A percentile compares a stretch with the other conserved stretches of the same genome.
These are phyloP conservation scores for Hypoxylon fuscum DNA, from an alignment of 495 filamentous ascomycete genomes.

Conservation along the genomic window DNA sequence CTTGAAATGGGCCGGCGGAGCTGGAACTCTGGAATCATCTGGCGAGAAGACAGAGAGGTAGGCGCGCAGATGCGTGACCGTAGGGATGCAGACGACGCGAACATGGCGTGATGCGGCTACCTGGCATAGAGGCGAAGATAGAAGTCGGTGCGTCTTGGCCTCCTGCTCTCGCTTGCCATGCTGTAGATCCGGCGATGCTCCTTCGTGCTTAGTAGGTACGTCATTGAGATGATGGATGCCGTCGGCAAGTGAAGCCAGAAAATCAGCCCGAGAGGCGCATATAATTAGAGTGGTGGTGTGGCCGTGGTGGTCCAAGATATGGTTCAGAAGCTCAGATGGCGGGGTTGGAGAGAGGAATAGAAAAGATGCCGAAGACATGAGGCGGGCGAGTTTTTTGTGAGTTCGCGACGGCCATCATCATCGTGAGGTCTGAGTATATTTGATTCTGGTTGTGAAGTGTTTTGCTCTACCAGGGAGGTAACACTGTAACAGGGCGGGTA, in stretches of 20 bases:
- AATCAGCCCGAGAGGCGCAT: constrained; percentile 71
- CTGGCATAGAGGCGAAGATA: constrained; percentile 72
- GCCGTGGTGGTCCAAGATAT: constrained; percentile 65
- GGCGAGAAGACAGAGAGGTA: constrained; percentile 68
- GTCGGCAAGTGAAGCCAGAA: constrained; percentile 60
- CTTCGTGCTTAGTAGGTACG: not conserved
- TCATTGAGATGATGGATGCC: constrained; percentile 36
- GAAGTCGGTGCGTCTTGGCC: constrained; percentile 45
- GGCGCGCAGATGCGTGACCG: constrained; percentile 78
- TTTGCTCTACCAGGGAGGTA: no score
- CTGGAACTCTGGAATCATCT: constrained; percentile 32
- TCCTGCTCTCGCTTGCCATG: constrained; percentile 11
- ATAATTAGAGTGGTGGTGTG: constrained; percentile 71
- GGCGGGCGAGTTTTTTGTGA: constrained; percentile 1
- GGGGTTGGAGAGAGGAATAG: constrained; percentile 59
- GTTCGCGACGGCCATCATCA: constrained; percentile 19
- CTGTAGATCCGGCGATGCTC: not conserved
- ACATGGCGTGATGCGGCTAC: constrained; percentile 73
- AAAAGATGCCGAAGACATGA: constrained; percentile 45
- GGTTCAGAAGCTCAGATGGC: constrained; percentile 68
- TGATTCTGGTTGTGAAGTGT: no score
- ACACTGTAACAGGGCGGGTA: no score
- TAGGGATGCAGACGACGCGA: constrained; percentile 74
- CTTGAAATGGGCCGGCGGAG: constrained; percentile 32
- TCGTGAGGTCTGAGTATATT: not conserved